phyloP scores from a whole-genome alignment of 148 eudicot genomes.

The Oxyria digyna region DNA sequence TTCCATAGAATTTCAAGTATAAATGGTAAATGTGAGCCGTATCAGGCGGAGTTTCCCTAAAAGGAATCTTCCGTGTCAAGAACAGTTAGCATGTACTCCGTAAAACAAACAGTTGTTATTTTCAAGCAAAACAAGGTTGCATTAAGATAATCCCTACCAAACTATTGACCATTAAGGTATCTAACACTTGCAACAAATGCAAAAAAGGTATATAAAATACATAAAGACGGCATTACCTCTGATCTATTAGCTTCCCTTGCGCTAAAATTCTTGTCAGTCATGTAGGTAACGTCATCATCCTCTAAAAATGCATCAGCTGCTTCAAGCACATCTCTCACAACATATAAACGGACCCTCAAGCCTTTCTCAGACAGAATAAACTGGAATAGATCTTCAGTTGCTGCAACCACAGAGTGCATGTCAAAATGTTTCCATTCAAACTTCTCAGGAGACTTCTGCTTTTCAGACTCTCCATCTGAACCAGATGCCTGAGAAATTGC shows the following conservation, averaged over 20 bases:
- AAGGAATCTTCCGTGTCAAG: neutral
- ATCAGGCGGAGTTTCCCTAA: neutral
- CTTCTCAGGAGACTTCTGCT: slow-evolving; percentile 25
- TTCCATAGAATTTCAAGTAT: no score
- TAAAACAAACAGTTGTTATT: neutral
- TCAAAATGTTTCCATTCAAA: slow-evolving; percentile 77
- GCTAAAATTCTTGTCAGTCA: slow-evolving; percentile 18
- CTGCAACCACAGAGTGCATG: slow-evolving; percentile 71
- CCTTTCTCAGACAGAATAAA: slow-evolving; percentile 81
- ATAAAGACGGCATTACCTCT: slow-evolving; percentile 38
- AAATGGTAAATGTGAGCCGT: no score
- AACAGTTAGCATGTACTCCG: neutral
- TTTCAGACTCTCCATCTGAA: slow-evolving; percentile 29
- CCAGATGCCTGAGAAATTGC: slow-evolving; percentile 79
- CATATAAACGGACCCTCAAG: slow-evolving; percentile 64
- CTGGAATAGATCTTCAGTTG: slow-evolving; percentile 82
- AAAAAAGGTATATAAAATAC: neutral
- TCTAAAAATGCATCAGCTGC: slow-evolving; percentile 65
- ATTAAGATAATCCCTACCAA: neutral
- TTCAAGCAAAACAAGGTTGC: neutral
- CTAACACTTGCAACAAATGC: neutral
- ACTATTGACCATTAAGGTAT: neutral
- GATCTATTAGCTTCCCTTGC: slow-evolving; percentile 19
- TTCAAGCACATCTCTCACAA: slow-evolving; percentile 60
- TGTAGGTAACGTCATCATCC: slow-evolving; percentile 32